phyloP scores from a whole-genome alignment of 2,329 filamentous ascomycete genomes.

The Diaporthe australafricana region DNA sequence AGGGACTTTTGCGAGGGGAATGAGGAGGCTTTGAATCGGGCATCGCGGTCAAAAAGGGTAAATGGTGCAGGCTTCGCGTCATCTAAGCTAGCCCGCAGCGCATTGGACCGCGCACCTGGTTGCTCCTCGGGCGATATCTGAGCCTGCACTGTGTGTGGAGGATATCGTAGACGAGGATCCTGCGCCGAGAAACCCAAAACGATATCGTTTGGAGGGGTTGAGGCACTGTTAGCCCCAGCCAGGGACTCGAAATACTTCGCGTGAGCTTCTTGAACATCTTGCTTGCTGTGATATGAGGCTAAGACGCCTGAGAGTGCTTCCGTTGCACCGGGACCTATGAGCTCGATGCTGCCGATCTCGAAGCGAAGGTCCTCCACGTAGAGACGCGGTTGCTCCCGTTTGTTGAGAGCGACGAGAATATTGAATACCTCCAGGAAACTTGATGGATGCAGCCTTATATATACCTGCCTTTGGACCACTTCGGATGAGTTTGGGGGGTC shows the following conservation, averaged over 20 bases:
- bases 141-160: conserved; percentile 68
- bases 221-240: conserved; percentile 72
- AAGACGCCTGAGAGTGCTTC: conserved; percentile 81
- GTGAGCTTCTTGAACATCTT: conserved; percentile 52
- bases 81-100: conserved; percentile 45
- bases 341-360: conserved; percentile 71
- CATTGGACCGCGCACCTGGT: background rate
- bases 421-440: conserved; percentile 79
- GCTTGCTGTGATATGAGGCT: conserved; percentile 57
- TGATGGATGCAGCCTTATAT: conserved; percentile 85
- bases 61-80: conserved; percentile 44
- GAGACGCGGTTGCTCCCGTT: conserved; percentile 70
- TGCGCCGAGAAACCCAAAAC: conserved; percentile 78
- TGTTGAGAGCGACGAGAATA: conserved; percentile 67
- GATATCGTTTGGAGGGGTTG: conserved; percentile 75
- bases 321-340: conserved; percentile 77
- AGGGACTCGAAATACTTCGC: conserved; percentile 63
- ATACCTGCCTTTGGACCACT: conserved; percentile 57
- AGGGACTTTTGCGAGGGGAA: conserved; percentile 83
- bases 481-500: conserved; percentile 29
- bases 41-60: conserved; percentile 75
- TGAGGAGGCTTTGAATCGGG: conserved; percentile 72
- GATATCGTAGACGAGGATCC: conserved; percentile 85
- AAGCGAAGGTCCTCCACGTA: conserved; percentile 77
- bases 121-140: conserved; percentile 42